A percentile compares a stretch with the other conserved stretches of the same genome.
These are phyloP conservation scores for Dalbergia cultrata DNA, from an alignment of 306 rosid species.

Conservation along the genomic window DNA sequence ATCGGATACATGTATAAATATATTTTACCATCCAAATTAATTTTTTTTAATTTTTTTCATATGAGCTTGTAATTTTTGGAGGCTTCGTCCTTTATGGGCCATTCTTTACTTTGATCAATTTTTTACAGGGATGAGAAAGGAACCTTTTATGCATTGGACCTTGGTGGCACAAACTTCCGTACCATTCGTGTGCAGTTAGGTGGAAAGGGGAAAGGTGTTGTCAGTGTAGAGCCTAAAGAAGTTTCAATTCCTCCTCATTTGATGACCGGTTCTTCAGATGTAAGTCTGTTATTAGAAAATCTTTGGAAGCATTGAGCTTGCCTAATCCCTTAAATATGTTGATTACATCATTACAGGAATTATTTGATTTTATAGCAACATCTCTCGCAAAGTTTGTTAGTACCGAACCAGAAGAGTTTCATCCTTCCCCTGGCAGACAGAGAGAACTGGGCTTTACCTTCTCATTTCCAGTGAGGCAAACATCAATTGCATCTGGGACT, in stretches of 20 bases:
- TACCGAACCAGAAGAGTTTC: conserved; percentile 83
- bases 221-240: conserved; percentile 66
- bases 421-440: conserved; percentile 86
- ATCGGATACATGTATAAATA: too few species aligned
- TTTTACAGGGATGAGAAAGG: conserved; percentile 85
- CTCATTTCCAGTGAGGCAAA: conserved; percentile 93
- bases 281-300: conserved; percentile 60
- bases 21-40: too few species aligned
- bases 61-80: neutral
- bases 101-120: conserved; percentile 31
- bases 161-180: conserved; percentile 98
- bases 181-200: conserved; percentile 88
- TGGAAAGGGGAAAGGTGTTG: conserved; percentile 75
- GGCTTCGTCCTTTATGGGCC: neutral
- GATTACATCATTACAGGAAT: conserved; percentile 66
- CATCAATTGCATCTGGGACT: conserved; percentile 87
- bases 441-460: conserved; percentile 99
- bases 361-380: conserved; percentile 86
- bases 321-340: conserved; percentile 35
- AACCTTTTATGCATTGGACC: conserved; percentile 90
- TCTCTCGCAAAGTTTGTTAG: conserved; percentile 81
- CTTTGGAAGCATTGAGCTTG: conserved; percentile 27
- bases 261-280: conserved; percentile 88
- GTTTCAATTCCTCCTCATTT: conserved; percentile 95
- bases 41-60: neutral